These are phyloP conservation scores for Colletotrichum somersetense DNA, from an alignment of 2,329 filamentous ascomycete genomes.

Conservation along the genomic window DNA sequence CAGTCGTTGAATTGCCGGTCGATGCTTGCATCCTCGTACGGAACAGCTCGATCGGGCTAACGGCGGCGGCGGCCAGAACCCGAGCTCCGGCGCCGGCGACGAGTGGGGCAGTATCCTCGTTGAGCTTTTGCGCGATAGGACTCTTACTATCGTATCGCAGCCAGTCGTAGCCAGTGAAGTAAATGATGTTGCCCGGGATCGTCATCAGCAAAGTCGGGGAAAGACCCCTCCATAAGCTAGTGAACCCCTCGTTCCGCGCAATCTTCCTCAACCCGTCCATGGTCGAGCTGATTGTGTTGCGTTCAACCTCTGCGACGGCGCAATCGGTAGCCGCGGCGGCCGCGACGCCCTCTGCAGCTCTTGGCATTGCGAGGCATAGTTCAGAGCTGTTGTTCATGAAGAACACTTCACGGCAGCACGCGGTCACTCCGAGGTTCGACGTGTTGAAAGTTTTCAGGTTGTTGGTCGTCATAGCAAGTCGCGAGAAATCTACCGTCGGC, in stretches of 20 bases:
- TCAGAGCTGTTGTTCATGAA: slow-evolving; percentile 90
- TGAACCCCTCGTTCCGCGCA: slow-evolving; percentile 88
- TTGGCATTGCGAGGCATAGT: slow-evolving; percentile 80
- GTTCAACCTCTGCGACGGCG: slow-evolving; percentile 87
- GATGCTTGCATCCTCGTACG: slow-evolving; percentile 91
- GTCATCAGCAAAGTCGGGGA: slow-evolving; percentile 97
- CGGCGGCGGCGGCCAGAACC: slow-evolving; percentile 82
- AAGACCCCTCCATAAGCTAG: slow-evolving; percentile 90
- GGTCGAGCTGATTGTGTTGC: slow-evolving; percentile 88
- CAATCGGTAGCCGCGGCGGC: slow-evolving; percentile 72
- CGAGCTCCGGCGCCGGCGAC: slow-evolving; percentile 84
- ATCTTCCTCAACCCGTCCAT: slow-evolving; percentile 95
- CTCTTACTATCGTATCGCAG: slow-evolving; percentile 80
- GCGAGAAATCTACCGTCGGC: slow-evolving; percentile 66
- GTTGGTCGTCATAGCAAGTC: slow-evolving; percentile 67
- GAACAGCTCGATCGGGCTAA: slow-evolving; percentile 94
- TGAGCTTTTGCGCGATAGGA: slow-evolving; percentile 73
- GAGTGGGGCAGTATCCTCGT: slow-evolving; percentile 82
- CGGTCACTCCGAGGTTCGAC: slow-evolving; percentile 87
- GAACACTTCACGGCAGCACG: slow-evolving; percentile 97
- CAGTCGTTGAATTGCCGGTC: slow-evolving; percentile 66
- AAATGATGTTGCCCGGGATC: slow-evolving; percentile 95
- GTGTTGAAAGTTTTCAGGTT: slow-evolving; percentile 78
- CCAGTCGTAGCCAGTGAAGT: slow-evolving; percentile 98
- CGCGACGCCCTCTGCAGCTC: slow-evolving; percentile 62